Base-by-base conservation (phyloP, 2,329 filamentous ascomycete species). In the Fonsecaea monophora region DNA sequence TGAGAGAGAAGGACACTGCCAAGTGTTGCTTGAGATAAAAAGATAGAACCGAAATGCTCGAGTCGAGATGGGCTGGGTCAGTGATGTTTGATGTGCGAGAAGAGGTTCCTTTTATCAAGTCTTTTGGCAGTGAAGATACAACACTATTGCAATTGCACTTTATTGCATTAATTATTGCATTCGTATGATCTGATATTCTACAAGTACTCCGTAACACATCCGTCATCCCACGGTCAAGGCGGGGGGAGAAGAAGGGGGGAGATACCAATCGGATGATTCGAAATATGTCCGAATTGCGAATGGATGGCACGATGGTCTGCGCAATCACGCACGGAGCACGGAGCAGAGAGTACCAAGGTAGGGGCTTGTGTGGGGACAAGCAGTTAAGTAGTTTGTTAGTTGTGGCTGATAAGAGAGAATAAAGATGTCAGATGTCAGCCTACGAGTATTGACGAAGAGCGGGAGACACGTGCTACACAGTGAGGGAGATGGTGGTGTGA, bases 161-260 rank as follows among this genome's bases (percentile, higher is more conserved):
- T 25, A 25, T 25, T 25, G 25, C 25, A 25, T 25, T 25, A 25
- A 25, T 25, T 25, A 10, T 4, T 25, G 18, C 18, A 50, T 50
- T 50, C 45, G 45, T 25, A 50, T 50, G 45, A 50, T 50, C 21
- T 25, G 45, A 50, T 50, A 25, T 50, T 21, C 45, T 12, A 50
- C 25, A 25, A 12, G 8, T 21, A 50, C 25, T 25, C 25, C 25
- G 25, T 25, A 25, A 25, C 25, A 25, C 25, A 25, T 25, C 18
- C 3, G n/a, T 58, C 40, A 58, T 58, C 35, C 55, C 55, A 50
- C 45, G 45, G 45, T 50, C 9, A 21, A 50, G 45, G 45, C 15
- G 18, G 40, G 45, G 45, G 25, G 25, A 25, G 25, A 25, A 25
- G 25, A 2, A 25, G 25, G 25, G 25, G 3, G 25, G 25, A 25